These are phyloP conservation scores for Kwoniella sp. DNA, from an alignment of 768 basidiomycete genomes.

Conservation along the genomic window DNA sequence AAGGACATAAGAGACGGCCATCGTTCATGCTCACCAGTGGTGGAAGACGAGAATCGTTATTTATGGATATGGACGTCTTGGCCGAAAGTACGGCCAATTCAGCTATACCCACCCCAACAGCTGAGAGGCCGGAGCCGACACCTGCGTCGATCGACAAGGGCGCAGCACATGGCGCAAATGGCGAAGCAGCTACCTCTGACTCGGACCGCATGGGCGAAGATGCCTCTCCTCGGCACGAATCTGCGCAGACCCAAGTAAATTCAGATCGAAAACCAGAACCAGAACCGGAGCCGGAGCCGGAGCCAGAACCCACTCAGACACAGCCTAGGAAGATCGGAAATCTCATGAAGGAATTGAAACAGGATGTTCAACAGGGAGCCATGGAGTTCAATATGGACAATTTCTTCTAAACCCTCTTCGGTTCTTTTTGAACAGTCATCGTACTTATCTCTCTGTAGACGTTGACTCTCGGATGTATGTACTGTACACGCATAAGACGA, in stretches of 20 bases:
- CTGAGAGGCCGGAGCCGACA: conserved; percentile 8
- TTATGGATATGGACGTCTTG: conserved; percentile 88
- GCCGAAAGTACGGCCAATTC: conserved; percentile 36
- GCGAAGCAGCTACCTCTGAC: no score
- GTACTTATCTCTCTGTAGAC: no score
- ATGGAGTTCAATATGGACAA: conserved; percentile 53
- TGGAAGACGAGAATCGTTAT: conserved; percentile 69
- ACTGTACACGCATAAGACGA: no score
- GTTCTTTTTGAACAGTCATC: no score
- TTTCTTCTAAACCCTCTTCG: conserved; percentile 32
- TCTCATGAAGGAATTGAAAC: conserved; percentile 87
- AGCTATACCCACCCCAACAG: conserved; percentile 4
- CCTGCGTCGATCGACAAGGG: conserved; percentile 1
- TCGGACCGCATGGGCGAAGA: no score
- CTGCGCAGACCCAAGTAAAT: background rate
- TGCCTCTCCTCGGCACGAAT: no score
- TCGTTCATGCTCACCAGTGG: conserved; percentile 46
- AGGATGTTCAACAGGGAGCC: conserved; percentile 63
- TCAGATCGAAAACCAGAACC: no score
- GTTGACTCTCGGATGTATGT: no score
- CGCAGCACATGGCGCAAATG: no score
- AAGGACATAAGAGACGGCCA: conserved; percentile 28
- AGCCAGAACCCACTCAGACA: conserved; percentile 13
- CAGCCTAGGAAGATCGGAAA: conserved; percentile 63
- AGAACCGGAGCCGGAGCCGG: background rate